phyloP scores from a whole-genome alignment of 768 basidiomycete species.

The Cystobasidium ongulense region DNA sequence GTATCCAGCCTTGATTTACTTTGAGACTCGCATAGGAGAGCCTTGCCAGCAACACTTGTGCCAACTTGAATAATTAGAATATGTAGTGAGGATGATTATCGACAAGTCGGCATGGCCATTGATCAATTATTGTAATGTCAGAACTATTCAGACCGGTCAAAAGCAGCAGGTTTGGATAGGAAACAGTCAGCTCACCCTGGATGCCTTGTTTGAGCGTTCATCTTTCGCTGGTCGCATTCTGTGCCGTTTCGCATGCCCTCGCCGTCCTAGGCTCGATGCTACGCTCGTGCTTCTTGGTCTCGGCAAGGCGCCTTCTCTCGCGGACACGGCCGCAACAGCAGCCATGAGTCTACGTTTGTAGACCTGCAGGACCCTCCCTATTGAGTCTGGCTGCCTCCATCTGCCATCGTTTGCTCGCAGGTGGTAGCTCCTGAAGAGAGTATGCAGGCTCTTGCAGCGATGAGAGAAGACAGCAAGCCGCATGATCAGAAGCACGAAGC shows the following conservation, averaged over 20 bases:
- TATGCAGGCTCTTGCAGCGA: too few relatives aligned
- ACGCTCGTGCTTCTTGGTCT: conserved; percentile 34
- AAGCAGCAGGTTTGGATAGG: too few relatives aligned
- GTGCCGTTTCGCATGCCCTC: background rate
- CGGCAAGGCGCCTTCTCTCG: background rate
- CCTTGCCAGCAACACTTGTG: background rate
- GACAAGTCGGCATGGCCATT: too few relatives aligned
- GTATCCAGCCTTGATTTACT: conserved; percentile 12
- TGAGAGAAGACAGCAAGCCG: too few relatives aligned
- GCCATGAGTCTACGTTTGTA: background rate
- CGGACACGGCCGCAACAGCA: background rate
- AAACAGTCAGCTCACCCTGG: background rate
- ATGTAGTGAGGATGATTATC: background rate
- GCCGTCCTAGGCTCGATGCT: background rate
- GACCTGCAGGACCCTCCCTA: too few relatives aligned
- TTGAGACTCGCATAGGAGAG: conserved; percentile 22
- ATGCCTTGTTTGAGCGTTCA: background rate
- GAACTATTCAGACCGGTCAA: too few relatives aligned
- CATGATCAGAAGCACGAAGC: too few relatives aligned
- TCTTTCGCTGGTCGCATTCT: background rate
- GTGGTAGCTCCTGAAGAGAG: too few relatives aligned
- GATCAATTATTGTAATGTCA: too few relatives aligned
- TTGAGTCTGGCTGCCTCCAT: too few relatives aligned
- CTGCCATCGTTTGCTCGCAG: too few relatives aligned
- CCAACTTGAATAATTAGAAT: background rate